Conservation (phyloP, 345 rosid species). For the Raphanus raphanistrum region DNA sequence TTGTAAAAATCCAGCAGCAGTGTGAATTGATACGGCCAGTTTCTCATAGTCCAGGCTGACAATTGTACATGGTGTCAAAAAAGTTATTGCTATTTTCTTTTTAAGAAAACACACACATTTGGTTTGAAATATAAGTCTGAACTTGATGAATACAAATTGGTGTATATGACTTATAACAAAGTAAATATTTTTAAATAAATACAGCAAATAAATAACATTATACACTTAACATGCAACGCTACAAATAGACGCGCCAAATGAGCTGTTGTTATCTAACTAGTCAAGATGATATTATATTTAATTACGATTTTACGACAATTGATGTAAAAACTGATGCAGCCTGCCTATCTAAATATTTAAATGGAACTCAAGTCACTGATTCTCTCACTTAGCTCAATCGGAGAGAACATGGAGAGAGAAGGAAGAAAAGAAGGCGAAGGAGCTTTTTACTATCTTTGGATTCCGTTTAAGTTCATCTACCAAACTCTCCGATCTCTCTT, state of each 20-base stretch:
- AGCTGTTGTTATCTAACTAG: background rate
- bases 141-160: background rate
- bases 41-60: background rate
- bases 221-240: background rate
- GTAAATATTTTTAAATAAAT: background rate
- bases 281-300: background rate
- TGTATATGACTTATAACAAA: background rate
- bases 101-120: background rate
- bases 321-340: background rate
- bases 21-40: background rate
- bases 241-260: constrained; percentile 20
- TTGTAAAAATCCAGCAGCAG: background rate
- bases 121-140: background rate
- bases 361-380: background rate
- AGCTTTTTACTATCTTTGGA: constrained; percentile 25
- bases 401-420: constrained; percentile 27
- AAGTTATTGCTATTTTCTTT: too few species aligned
- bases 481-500: constrained; percentile 28
- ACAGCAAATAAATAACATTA: background rate
- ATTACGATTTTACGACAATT: background rate
- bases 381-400: constrained; percentile 14
- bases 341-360: background rate
- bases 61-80: background rate
- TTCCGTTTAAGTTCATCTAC: constrained; percentile 28
- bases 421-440: constrained; percentile 7